phyloP scores from a whole-genome alignment of 352 stramenopile genomes.

The Aphanomyces stellatus region DNA sequence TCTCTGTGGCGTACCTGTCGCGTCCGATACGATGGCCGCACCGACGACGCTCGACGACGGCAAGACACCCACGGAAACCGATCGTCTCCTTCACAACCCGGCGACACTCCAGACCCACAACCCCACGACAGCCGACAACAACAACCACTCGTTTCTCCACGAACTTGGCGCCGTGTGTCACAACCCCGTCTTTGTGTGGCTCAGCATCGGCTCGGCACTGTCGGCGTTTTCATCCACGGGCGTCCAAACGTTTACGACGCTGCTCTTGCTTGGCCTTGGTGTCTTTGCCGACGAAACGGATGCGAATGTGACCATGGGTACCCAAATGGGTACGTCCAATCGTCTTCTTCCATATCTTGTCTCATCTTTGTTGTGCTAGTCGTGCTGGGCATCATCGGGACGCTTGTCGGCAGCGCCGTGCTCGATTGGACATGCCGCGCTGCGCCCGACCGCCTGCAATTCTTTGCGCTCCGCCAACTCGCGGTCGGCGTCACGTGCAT shows the following conservation, averaged over 20 bases:
- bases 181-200: too few relatives aligned
- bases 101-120: background rate
- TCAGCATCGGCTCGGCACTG: background rate
- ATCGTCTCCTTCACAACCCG: background rate
- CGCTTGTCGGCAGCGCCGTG: too few relatives aligned
- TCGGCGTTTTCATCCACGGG: background rate
- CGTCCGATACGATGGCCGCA: background rate
- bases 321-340: too few relatives aligned
- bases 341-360: too few relatives aligned
- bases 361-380: too few relatives aligned
- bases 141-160: background rate
- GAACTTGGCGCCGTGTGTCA: background rate
- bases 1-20: background rate
- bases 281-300: background rate
- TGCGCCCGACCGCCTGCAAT: constrained; percentile 18
- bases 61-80: background rate
- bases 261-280: background rate
- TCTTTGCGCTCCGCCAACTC: background rate
- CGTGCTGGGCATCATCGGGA: too few relatives aligned
- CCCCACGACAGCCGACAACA: too few relatives aligned
- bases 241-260: background rate
- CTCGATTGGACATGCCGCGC: too few relatives aligned
- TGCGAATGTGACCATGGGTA: background rate
- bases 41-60: background rate
- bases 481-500: too few relatives aligned